phyloP scores from a whole-genome alignment of 1,284 basidiomycete species.

The Jaminaea rosea region DNA sequence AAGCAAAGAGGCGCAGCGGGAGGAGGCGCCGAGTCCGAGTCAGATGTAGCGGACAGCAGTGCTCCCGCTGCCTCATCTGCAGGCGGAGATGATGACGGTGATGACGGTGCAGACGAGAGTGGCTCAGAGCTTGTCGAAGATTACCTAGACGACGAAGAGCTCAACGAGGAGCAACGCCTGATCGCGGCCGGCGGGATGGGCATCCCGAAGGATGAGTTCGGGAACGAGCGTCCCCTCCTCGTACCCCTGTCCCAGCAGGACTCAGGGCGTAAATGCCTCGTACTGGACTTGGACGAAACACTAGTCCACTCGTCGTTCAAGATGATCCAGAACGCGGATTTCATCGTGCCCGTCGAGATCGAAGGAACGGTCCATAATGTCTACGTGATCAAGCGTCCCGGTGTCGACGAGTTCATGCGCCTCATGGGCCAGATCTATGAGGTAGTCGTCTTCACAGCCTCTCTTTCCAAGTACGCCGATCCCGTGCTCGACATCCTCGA shows the following conservation, averaged over 20 bases:
- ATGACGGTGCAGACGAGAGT: slow-evolving; percentile 28
- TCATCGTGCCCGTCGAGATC: slow-evolving; percentile 97
- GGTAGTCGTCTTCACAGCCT: slow-evolving; percentile 95
- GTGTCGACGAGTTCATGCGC: slow-evolving; percentile 91
- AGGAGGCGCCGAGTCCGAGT: slow-evolving; percentile 23
- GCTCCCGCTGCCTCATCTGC: slow-evolving; percentile 45
- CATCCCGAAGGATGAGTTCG: slow-evolving; percentile 69
- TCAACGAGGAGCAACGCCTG: slow-evolving; percentile 69
- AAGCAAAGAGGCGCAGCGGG: slow-evolving; percentile 42
- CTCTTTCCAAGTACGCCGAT: slow-evolving; percentile 97
- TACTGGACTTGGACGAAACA: slow-evolving; percentile 91
- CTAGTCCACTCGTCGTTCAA: slow-evolving; percentile 62
- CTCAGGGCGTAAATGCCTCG: slow-evolving; percentile 72
- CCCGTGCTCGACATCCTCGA: slow-evolving; percentile 96
- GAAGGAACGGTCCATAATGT: slow-evolving; percentile 97
- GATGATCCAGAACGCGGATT: slow-evolving; percentile 93
- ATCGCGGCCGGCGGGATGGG: slow-evolving; percentile 72
- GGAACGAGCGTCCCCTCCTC: slow-evolving; percentile 70
- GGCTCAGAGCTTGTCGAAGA: slow-evolving; percentile 51
- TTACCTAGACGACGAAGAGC: slow-evolving; percentile 52
- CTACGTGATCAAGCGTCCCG: slow-evolving; percentile 96
- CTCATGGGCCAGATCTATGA: slow-evolving; percentile 98
- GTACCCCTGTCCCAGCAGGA: slow-evolving; percentile 67
- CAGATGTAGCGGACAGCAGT: too few relatives aligned
- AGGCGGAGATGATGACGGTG: slow-evolving; percentile 12